Conservation (phyloP, 179 eudicot species). For the Silene vulgaris region DNA sequence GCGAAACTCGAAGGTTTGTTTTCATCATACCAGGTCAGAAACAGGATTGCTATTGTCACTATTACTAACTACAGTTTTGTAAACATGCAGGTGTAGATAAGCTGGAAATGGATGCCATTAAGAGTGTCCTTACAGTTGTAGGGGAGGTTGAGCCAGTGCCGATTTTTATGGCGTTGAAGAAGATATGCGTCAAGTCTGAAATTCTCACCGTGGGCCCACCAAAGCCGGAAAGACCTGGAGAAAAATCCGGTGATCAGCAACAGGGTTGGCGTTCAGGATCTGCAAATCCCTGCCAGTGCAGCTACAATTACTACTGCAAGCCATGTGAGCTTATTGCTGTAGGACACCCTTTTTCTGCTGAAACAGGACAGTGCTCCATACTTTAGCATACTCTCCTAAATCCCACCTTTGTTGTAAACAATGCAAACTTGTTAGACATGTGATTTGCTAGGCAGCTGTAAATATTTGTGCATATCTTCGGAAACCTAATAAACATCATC, state of each 20-base stretch:
- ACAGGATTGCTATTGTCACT: not conserved
- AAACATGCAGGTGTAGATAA: slow-evolving; percentile 36
- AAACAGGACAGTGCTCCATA: slow-evolving; percentile 22
- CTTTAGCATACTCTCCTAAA: not conserved
- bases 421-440: not conserved
- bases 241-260: slow-evolving; percentile 15
- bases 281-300: slow-evolving; percentile 7
- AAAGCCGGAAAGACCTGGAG: slow-evolving; percentile 20
- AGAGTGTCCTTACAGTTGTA: slow-evolving; percentile 37
- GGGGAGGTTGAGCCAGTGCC: slow-evolving; percentile 52
- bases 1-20: slow-evolving; percentile 38
- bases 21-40: not conserved
- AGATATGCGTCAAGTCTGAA: slow-evolving; percentile 31
- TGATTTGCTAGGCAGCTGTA: slow-evolving; percentile 18
- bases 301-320: slow-evolving; percentile 23
- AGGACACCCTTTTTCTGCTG: not conserved
- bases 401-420: slow-evolving; percentile 12
- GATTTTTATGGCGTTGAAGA: slow-evolving; percentile 30
- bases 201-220: slow-evolving; percentile 37
- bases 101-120: slow-evolving; percentile 29
- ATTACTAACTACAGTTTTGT: not conserved
- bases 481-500: not conserved
- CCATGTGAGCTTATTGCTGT: slow-evolving; percentile 25
- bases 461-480: not conserved
- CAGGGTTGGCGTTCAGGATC: not conserved